phyloP scores from a whole-genome alignment of 345 rosid genomes.

The Ceriops decandra region DNA sequence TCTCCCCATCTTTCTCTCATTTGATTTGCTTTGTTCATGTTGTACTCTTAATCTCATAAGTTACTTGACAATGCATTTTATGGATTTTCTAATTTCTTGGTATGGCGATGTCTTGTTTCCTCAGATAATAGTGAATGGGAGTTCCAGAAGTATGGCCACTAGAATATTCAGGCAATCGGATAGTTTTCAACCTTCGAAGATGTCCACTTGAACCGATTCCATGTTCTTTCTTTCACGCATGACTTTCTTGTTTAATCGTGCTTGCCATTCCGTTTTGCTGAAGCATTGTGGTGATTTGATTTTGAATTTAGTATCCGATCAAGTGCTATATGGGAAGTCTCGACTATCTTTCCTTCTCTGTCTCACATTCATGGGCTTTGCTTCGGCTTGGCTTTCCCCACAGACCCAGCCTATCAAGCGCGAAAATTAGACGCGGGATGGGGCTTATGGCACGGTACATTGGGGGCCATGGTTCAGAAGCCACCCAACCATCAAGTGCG shows the following conservation, averaged over 20 bases:
- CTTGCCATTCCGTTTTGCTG: background rate
- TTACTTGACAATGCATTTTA: background rate
- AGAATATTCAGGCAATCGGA: slow-evolving; percentile 20
- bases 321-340: background rate
- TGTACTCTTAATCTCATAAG: background rate
- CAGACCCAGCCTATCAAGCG: no score
- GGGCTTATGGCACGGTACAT: no score
- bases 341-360: no score
- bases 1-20: background rate
- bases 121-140: slow-evolving; percentile 99
- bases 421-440: no score
- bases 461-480: no score
- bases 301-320: background rate
- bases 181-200: background rate
- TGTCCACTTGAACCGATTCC: background rate
- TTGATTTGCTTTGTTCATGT: background rate
- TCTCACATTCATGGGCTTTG: no score
- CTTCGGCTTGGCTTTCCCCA: no score
- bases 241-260: background rate
- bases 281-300: slow-evolving; percentile 6
- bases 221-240: background rate
- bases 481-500: no score
- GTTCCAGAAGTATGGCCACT: slow-evolving; percentile 98
- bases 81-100: background rate
- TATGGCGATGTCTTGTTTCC: slow-evolving; percentile 1